phyloP scores from a whole-genome alignment of 139 green algal species.

The Eudorina sp. region DNA sequence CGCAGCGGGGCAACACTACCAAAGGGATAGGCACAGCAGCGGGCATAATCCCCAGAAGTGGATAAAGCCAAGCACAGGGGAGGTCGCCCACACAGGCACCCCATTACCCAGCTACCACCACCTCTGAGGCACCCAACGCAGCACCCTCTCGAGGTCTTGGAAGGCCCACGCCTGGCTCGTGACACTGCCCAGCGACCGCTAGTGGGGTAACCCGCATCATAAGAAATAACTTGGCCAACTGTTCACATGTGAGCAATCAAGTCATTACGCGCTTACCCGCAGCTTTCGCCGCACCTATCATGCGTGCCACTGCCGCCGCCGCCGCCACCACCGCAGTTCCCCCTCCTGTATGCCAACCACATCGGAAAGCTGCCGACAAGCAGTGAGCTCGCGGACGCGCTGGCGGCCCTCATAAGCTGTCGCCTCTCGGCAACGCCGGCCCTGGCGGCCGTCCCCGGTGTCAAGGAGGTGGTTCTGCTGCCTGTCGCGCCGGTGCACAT shows the following conservation, averaged over 20 bases:
- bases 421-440: neutral
- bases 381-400: neutral
- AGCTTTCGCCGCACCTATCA: neutral
- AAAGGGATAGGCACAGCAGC: too few relatives aligned
- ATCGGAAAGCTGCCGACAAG: neutral
- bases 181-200: too few relatives aligned
- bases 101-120: too few relatives aligned
- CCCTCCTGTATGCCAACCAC: neutral
- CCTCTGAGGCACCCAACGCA: too few relatives aligned
- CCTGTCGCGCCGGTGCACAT: neutral
- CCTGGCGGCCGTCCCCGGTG: neutral
- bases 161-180: too few relatives aligned
- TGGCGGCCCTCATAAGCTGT: neutral
- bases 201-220: too few relatives aligned
- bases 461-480: neutral
- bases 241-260: neutral
- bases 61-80: too few relatives aligned
- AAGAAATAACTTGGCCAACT: neutral
- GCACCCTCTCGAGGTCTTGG: too few relatives aligned
- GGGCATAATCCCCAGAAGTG: too few relatives aligned
- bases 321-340: neutral
- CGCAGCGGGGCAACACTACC: too few relatives aligned
- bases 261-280: too few relatives aligned
- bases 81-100: too few relatives aligned
- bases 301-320: neutral